A percentile compares a stretch with the other conserved stretches of the same genome.
Conservation (phyloP, 164 flowering plant genomes). For the Brasenia schreberi region DNA sequence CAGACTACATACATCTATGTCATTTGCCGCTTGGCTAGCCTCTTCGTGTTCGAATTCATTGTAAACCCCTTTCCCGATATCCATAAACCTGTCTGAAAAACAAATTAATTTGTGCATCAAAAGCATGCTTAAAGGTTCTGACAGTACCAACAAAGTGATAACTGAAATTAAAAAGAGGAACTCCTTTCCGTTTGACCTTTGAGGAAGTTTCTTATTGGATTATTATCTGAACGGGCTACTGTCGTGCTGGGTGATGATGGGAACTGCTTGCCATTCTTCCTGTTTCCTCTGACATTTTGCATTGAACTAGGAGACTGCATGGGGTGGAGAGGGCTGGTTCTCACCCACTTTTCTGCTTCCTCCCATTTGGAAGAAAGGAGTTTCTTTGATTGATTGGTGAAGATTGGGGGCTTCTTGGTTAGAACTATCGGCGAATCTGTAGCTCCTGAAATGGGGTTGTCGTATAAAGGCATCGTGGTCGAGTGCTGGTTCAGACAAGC, state of each 20-base stretch:
- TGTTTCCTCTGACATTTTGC: neutral
- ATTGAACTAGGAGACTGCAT: neutral
- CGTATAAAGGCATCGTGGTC: neutral
- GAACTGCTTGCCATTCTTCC: neutral
- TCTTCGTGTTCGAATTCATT: neutral
- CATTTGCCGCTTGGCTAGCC: neutral
- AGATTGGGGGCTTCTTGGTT: neutral
- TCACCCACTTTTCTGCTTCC: neutral
- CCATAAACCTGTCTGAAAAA: neutral
- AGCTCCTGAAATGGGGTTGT: neutral
- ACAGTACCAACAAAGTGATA: neutral
- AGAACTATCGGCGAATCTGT: neutral
- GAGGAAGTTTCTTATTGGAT: neutral
- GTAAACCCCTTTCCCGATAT: neutral
- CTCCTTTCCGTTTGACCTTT: neutral
- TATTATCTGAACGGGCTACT: neutral
- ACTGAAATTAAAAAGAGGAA: neutral
- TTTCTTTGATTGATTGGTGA: neutral
- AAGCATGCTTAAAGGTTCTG: neutral
- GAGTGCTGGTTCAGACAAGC: neutral
- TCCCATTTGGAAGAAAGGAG: neutral
- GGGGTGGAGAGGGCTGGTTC: neutral
- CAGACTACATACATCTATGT: neutral
- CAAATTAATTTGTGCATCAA: neutral
- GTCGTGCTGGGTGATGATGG: neutral